Conservation (phyloP, 345 rosid species). For the Populus davidiana region DNA sequence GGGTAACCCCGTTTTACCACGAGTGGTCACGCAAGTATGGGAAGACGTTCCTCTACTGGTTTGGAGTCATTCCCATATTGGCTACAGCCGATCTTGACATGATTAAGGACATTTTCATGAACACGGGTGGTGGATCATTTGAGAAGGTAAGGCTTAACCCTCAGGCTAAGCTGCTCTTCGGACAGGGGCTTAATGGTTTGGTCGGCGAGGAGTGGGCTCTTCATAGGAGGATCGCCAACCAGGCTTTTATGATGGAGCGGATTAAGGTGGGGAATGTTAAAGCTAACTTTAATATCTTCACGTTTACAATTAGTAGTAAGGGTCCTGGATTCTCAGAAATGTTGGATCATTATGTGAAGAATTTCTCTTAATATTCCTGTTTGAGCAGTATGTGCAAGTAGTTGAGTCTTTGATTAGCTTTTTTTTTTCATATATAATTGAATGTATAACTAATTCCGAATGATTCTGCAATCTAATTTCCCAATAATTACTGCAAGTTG, state of each 20-base stretch:
- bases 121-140: conserved; percentile 41
- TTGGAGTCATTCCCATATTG: conserved; percentile 65
- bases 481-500: too few relatives aligned
- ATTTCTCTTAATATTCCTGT: neutral
- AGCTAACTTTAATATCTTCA: neutral
- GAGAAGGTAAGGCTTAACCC: conserved; percentile 46
- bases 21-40: conserved; percentile 57
- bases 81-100: conserved; percentile 55
- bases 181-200: conserved; percentile 66
- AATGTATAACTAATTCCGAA: too few relatives aligned
- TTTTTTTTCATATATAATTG: too few relatives aligned
- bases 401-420: too few relatives aligned
- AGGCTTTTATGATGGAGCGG: conserved; percentile 60
- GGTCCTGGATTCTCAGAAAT: neutral
- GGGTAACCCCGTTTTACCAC: conserved; percentile 54
- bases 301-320: neutral
- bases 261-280: conserved; percentile 49
- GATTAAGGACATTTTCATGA: conserved; percentile 56
- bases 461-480: too few relatives aligned
- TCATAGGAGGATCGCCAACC: conserved; percentile 61
- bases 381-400: too few relatives aligned
- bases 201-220: conserved; percentile 61
- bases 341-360: neutral
- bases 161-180: conserved; percentile 53
- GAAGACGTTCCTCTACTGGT: conserved; percentile 69